These are phyloP conservation scores for Cyclotella atomus DNA, from an alignment of 108 stramenopile species.

Conservation along the genomic window DNA sequence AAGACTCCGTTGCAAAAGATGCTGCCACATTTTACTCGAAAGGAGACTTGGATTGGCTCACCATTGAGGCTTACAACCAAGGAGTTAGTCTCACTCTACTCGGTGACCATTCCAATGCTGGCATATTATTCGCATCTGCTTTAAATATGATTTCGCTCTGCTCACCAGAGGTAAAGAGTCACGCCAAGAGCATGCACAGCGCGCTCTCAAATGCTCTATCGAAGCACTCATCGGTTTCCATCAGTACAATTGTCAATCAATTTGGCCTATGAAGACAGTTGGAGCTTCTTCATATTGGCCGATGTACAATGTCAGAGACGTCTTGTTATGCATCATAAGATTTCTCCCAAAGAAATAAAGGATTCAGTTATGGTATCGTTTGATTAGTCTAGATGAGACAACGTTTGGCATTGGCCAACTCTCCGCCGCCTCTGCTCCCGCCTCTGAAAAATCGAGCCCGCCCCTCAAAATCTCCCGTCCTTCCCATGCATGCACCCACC, in stretches of 20 bases:
- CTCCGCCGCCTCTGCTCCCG: too few relatives aligned
- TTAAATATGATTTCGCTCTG: conserved; percentile 43
- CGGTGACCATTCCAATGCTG: conserved; percentile 36
- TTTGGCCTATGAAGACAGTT: background rate
- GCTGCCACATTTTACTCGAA: conserved; percentile 18
- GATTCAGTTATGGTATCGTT: too few relatives aligned
- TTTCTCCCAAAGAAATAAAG: too few relatives aligned
- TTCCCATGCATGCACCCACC: too few relatives aligned
- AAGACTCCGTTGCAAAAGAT: background rate
- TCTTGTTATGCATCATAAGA: background rate
- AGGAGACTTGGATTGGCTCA: conserved; percentile 48
- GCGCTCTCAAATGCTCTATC: conserved; percentile 16
- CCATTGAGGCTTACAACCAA: conserved; percentile 45
- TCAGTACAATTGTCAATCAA: conserved; percentile 8
- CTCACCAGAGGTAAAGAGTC: conserved; percentile 24
- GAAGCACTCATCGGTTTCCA: conserved; percentile 4
- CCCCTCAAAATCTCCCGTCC: too few relatives aligned
- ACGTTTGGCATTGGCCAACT: too few relatives aligned
- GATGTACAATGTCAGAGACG: background rate
- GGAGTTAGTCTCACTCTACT: conserved; percentile 33
- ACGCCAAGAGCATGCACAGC: conserved; percentile 21
- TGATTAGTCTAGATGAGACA: too few relatives aligned
- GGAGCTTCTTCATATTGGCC: background rate
- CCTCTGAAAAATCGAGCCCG: too few relatives aligned
- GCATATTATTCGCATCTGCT: conserved; percentile 21